Evolutionary conservation across 164 flowering plant species (phyloP).

Genomic region (Stephania japonica): DNA sequence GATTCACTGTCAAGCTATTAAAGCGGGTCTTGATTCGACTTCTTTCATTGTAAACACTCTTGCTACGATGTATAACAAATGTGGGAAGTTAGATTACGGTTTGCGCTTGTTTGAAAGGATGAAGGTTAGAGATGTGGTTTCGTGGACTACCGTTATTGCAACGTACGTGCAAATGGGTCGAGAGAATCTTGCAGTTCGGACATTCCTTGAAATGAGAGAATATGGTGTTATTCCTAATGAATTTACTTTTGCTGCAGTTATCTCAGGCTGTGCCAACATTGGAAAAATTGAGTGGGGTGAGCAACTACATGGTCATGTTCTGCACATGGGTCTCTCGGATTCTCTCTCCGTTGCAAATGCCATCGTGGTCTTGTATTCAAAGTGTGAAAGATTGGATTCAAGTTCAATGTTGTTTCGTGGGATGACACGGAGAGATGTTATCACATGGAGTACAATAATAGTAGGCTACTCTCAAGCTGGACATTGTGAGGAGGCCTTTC

Average conservation of each 20-base stretch:
- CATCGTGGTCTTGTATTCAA: constrained; percentile 69
- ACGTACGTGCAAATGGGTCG: constrained; percentile 47
- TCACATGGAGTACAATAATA: constrained; percentile 87
- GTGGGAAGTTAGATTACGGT: constrained; percentile 65
- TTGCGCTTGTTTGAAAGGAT: constrained; percentile 56
- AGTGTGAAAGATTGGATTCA: constrained; percentile 41
- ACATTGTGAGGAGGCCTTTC: constrained; percentile 58
- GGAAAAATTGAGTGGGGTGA: constrained; percentile 50
- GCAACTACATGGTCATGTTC: constrained; percentile 56
- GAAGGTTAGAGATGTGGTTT: constrained; percentile 56
- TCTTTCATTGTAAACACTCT: constrained; percentile 71
- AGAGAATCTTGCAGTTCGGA: constrained; percentile 39
- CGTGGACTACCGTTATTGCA: constrained; percentile 62
- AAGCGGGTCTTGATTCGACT: constrained; percentile 45
- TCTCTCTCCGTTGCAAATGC: constrained; percentile 72
- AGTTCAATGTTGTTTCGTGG: constrained; percentile 11
- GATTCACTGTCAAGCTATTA: constrained; percentile 52
- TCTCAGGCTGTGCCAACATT: constrained; percentile 52
- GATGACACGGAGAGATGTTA: constrained; percentile 23
- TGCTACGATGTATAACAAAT: constrained; percentile 63
- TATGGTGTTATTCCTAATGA: constrained; percentile 59
- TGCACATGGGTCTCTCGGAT: constrained; percentile 14
- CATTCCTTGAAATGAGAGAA: constrained; percentile 48
- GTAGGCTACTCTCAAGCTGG: constrained; percentile 61
- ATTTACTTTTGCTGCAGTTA: constrained; percentile 65